These are phyloP conservation scores for Barnettozyma pratensis DNA, from an alignment of 805 yeast genomes.

Conservation along the genomic window DNA sequence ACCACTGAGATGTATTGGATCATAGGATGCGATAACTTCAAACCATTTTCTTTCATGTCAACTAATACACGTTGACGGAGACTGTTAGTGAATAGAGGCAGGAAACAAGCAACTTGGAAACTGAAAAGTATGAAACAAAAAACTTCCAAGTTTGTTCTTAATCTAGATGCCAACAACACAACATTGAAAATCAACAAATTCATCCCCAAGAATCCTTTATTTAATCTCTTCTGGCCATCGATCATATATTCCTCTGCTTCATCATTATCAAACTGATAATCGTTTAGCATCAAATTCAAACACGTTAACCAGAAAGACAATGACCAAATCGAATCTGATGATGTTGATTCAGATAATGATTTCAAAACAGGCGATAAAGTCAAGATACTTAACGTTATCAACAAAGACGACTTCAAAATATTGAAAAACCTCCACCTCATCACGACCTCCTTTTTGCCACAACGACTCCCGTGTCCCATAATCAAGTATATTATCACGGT, in stretches of 20 bases:
- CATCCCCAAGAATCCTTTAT: constrained; percentile 54
- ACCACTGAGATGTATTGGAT: neutral
- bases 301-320: constrained; percentile 74
- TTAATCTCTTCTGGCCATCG: constrained; percentile 8
- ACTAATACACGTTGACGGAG: constrained; percentile 31
- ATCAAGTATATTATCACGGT: constrained; percentile 8
- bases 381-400: constrained; percentile 65
- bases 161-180: constrained; percentile 85
- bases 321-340: constrained; percentile 95
- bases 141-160: constrained; percentile 67
- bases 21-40: neutral
- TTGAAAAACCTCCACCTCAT: neutral
- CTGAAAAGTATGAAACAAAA: constrained; percentile 78
- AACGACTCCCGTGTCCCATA: neutral
- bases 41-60: neutral
- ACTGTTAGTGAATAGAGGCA: constrained; percentile 66
- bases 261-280: constrained; percentile 49
- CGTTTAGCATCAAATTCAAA: constrained; percentile 61
- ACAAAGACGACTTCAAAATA: constrained; percentile 55
- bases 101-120: constrained; percentile 62
- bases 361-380: constrained; percentile 86
- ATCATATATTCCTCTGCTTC: neutral
- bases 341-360: constrained; percentile 81
- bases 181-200: constrained; percentile 82
- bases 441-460: neutral